phyloP scores from a whole-genome alignment of 1,139 yeast species.

The Yamadazyma sp. region DNA sequence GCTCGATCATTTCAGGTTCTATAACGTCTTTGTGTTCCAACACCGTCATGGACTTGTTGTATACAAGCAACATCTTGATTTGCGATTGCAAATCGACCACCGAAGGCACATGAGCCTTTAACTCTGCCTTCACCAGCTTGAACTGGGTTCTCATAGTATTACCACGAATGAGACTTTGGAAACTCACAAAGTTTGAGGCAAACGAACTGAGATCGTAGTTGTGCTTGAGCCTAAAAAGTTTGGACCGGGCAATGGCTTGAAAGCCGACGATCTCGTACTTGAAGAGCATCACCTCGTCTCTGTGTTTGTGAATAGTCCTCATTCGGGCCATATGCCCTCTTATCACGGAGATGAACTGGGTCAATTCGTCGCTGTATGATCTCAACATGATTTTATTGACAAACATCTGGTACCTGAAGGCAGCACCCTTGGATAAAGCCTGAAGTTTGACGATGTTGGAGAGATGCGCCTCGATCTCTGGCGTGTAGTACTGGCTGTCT shows the following conservation, averaged over 20 bases:
- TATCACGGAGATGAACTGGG: conserved; percentile 33
- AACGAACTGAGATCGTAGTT: conserved; percentile 16
- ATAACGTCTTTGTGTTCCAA: conserved; percentile 24
- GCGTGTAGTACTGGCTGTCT: conserved; percentile 20
- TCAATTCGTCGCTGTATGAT: conserved; percentile 51
- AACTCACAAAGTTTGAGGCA: conserved; percentile 9
- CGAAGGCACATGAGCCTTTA: conserved; percentile 10
- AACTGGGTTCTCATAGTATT: conserved; percentile 17
- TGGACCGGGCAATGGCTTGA: conserved; percentile 39
- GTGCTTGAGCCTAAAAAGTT: conserved; percentile 17
- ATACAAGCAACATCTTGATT: conserved; percentile 26
- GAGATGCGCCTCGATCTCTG: conserved; percentile 25
- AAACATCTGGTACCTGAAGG: conserved; percentile 60
- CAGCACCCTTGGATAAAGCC: conserved; percentile 65
- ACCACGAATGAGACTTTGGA: conserved; percentile 36
- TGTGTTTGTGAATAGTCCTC: conserved; percentile 39
- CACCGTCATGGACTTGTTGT: conserved; percentile 22
- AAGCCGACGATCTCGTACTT: conserved; percentile 29
- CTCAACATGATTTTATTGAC: conserved; percentile 60
- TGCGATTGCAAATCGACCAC: conserved; percentile 30
- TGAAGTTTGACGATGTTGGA: conserved; percentile 48
- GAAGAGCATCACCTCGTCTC: conserved; percentile 32
- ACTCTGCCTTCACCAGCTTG: conserved; percentile 7
- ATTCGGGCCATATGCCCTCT: conserved; percentile 41
- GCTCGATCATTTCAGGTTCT: conserved; percentile 24